phyloP scores from a whole-genome alignment of 2,329 filamentous ascomycete genomes.

The Penicillium sp. region DNA sequence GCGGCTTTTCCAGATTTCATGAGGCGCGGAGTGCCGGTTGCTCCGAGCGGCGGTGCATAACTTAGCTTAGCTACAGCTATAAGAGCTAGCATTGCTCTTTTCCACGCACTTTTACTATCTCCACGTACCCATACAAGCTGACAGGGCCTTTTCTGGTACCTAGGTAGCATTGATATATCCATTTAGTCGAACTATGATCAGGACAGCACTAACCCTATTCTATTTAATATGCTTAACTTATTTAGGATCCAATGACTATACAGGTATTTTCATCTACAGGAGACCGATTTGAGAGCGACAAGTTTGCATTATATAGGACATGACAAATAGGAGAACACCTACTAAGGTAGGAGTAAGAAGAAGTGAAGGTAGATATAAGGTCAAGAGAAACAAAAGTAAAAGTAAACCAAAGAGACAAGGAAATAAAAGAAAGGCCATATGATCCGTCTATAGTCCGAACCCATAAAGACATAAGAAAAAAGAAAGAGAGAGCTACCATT shows the following conservation, averaged over 20 bases:
- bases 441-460: conserved; percentile 1
- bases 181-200: too few relatives aligned
- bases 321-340: not conserved
- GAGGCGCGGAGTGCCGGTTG: conserved; percentile 7
- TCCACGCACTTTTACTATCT: too few relatives aligned
- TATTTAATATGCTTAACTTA: too few relatives aligned
- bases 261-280: too few relatives aligned
- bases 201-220: too few relatives aligned
- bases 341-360: not conserved
- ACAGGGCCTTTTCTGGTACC: too few relatives aligned
- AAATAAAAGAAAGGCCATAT: conserved; percentile 4
- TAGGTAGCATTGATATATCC: too few relatives aligned
- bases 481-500: not conserved
- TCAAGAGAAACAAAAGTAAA: not conserved
- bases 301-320: not conserved
- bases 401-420: conserved; percentile 2
- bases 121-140: too few relatives aligned
- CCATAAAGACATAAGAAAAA: conserved; percentile 3
- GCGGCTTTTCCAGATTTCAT: conserved; percentile 6
- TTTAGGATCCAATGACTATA: too few relatives aligned
- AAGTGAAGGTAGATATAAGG: not conserved
- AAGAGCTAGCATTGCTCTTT: too few relatives aligned
- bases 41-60: conserved; percentile 8
- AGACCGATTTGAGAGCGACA: not conserved
- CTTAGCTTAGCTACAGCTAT: not conserved